Conservation (phyloP, 2,329 filamentous ascomycete genomes). For the Furcasterigmium sp. region DNA sequence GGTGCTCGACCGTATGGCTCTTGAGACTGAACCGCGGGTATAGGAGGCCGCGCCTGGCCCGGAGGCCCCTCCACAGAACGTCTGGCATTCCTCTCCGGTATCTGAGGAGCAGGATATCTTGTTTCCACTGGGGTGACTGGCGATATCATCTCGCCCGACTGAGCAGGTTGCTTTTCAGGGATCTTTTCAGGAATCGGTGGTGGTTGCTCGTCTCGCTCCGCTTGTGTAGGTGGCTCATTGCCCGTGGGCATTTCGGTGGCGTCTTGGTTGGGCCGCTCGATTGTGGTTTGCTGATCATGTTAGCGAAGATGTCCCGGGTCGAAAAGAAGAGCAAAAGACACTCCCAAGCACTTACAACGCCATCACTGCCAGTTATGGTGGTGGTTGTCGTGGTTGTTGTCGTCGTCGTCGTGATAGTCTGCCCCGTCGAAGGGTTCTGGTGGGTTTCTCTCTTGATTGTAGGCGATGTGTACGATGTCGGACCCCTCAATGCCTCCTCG, state of each 20-base stretch:
- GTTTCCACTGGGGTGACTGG: background rate
- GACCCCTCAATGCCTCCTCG: constrained; percentile 3
- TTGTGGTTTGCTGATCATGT: background rate
- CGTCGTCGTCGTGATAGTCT: constrained; percentile 9
- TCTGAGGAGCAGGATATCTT: background rate
- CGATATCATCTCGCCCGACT: background rate
- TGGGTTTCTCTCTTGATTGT: constrained; percentile 10
- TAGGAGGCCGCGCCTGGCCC: no score
- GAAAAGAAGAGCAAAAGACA: constrained; percentile 1
- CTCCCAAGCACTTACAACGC: constrained; percentile 3
- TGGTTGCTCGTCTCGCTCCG: constrained; percentile 1
- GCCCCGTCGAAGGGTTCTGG: constrained; percentile 8
- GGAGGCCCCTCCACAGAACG: background rate
- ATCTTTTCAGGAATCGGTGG: background rate
- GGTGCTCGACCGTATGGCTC: no score
- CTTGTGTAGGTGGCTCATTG: constrained; percentile 1
- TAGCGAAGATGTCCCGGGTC: background rate
- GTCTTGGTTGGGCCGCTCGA: constrained; percentile 6
- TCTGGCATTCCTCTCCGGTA: constrained; percentile 1
- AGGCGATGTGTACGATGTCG: constrained; percentile 7
- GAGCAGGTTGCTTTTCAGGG: background rate
- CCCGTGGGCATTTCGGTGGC: constrained; percentile 3
- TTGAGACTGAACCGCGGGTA: no score
- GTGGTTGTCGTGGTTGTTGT: constrained; percentile 12
- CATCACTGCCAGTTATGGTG: constrained; percentile 8